Evolutionary conservation across 1,284 basidiomycete species (phyloP).

Genomic region (Ustilago xerochloae): DNA sequence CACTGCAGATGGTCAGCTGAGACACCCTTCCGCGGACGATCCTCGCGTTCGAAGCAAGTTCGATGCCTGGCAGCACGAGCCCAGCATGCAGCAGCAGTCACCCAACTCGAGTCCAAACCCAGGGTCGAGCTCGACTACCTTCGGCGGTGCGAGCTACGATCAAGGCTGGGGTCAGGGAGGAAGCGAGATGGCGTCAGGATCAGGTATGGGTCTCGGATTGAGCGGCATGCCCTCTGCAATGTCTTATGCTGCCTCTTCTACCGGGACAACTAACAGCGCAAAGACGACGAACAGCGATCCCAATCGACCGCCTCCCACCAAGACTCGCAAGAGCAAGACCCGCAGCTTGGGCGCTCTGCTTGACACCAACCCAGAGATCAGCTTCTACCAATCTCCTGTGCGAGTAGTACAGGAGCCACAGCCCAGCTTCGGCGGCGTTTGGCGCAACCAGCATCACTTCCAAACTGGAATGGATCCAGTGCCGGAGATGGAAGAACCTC

Average conservation of each 20-base stretch:
- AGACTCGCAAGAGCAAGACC: constrained; percentile 32
- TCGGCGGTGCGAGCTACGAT: constrained; percentile 10
- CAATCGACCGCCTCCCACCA: constrained; percentile 27
- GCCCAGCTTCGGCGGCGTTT: constrained; percentile 5
- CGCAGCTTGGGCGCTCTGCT: constrained; percentile 39
- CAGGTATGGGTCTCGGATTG: constrained; percentile 10
- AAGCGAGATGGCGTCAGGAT: neutral
- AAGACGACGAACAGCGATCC: constrained; percentile 34
- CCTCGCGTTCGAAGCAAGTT: constrained; percentile 17
- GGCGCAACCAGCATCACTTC: too few relatives aligned
- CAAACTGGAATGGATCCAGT: constrained; percentile 18
- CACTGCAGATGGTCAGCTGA: constrained; percentile 31
- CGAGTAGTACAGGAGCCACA: constrained; percentile 24
- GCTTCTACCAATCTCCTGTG: constrained; percentile 52
- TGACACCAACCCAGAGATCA: constrained; percentile 41
- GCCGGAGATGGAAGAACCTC: constrained; percentile 22
- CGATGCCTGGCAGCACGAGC: constrained; percentile 54
- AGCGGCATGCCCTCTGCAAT: constrained; percentile 19
- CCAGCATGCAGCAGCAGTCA: constrained; percentile 34
- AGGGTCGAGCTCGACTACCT: constrained; percentile 11
- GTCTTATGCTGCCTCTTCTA: constrained; percentile 33
- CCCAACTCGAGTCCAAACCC: constrained; percentile 15
- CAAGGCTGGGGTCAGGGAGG: constrained; percentile 10
- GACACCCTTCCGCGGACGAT: constrained; percentile 24
- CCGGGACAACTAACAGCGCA: constrained; percentile 17